phyloP scores from a whole-genome alignment of 2,329 filamentous ascomycete species.

The Ophiostoma sp. region DNA sequence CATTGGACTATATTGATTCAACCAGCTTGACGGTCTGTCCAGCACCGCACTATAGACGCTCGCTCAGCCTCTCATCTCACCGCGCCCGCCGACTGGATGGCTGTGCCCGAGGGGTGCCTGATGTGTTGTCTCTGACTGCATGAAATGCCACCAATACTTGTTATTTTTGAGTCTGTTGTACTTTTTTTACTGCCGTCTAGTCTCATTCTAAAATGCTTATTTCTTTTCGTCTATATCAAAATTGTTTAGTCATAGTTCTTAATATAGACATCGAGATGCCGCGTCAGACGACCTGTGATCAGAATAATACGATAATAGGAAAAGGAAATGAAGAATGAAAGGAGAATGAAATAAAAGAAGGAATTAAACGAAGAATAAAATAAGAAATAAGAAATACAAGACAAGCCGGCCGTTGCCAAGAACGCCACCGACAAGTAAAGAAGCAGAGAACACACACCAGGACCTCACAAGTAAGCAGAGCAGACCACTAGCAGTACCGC shows the following conservation, averaged over 20 bases:
- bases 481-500: background rate
- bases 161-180: background rate
- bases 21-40: background rate
- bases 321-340: too few species aligned
- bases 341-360: background rate
- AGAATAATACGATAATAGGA: too few species aligned
- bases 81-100: background rate
- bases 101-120: constrained; percentile 1
- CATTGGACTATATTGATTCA: background rate
- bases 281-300: background rate
- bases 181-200: background rate
- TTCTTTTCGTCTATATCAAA: background rate
- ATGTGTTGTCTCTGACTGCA: constrained; percentile 12
- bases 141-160: background rate
- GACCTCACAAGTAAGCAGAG: background rate
- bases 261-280: too few species aligned
- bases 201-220: background rate
- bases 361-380: too few species aligned
- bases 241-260: too few species aligned
- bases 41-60: background rate
- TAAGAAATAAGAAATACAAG: background rate
- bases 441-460: too few species aligned
- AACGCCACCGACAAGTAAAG: background rate
- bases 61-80: background rate
- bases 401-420: constrained; percentile 1